A percentile compares a stretch with the other conserved stretches of the same genome.
Conservation (phyloP, 768 basidiomycete species). For the Chalciporus pseudorubinellus region DNA sequence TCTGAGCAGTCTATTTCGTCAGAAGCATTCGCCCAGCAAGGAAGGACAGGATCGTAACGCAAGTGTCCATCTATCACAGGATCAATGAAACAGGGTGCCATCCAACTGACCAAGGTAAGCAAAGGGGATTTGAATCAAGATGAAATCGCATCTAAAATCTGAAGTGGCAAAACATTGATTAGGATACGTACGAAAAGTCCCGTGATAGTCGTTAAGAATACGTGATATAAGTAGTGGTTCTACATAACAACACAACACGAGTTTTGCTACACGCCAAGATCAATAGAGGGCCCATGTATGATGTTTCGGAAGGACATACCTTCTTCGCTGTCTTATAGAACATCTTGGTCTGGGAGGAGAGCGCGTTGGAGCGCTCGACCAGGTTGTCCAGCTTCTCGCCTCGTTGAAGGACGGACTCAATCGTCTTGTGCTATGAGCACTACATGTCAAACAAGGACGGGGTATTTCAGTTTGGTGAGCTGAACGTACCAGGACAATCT, state of each 20-base stretch:
- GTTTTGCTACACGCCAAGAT: slow-evolving; percentile 70
- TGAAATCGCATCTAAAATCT: slow-evolving; percentile 1
- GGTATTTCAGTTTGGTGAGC: neutral
- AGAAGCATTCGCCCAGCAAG: too few relatives aligned
- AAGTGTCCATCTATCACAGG: too few relatives aligned
- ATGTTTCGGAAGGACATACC: slow-evolving; percentile 44
- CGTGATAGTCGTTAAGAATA: slow-evolving; percentile 14
- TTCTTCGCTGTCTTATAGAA: slow-evolving; percentile 99
- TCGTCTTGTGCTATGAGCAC: slow-evolving; percentile 87
- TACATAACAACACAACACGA: slow-evolving; percentile 90
- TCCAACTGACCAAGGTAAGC: too few relatives aligned
- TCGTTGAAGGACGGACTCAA: slow-evolving; percentile 92
- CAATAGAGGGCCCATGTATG: slow-evolving; percentile 5
- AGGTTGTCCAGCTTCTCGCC: slow-evolving; percentile 96
- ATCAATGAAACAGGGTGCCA: too few relatives aligned
- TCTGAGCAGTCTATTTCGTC: too few relatives aligned
- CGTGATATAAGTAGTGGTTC: slow-evolving; percentile 8
- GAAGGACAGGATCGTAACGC: too few relatives aligned
- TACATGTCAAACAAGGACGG: neutral
- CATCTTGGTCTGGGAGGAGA: slow-evolving; percentile 92
- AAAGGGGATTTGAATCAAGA: neutral
- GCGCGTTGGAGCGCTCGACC: slow-evolving; percentile 87
- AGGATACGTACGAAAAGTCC: slow-evolving; percentile 22
- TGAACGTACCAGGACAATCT: slow-evolving; percentile 85
- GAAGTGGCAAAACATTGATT: slow-evolving; percentile 7